These are phyloP conservation scores for Leucaena leucocephala DNA, from an alignment of 306 rosid genomes.

Conservation along the genomic window DNA sequence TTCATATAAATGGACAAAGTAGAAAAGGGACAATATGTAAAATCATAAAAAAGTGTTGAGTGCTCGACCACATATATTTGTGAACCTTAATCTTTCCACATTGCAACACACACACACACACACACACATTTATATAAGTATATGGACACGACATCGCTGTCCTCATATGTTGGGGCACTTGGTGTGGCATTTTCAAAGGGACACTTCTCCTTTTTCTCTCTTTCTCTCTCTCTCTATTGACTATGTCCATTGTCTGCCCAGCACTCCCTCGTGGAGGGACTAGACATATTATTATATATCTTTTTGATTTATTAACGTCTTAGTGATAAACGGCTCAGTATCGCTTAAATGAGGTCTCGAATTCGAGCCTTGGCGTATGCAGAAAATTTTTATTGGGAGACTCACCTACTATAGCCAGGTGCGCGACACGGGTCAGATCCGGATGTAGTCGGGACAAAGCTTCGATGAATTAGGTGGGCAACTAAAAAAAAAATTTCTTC, in stretches of 20 bases:
- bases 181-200: neutral
- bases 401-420: too few relatives aligned
- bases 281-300: neutral
- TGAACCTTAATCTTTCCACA: conserved; percentile 5
- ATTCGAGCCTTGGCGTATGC: too few relatives aligned
- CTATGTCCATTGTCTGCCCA: neutral
- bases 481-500: too few relatives aligned
- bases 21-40: neutral
- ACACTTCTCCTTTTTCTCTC: neutral
- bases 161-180: neutral
- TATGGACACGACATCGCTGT: neutral
- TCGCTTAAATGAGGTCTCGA: too few relatives aligned
- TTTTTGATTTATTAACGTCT: too few relatives aligned
- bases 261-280: neutral
- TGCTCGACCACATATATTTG: neutral
- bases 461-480: too few relatives aligned
- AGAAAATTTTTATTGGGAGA: too few relatives aligned
- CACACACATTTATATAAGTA: too few relatives aligned
- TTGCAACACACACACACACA: neutral
- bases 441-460: too few relatives aligned
- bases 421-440: too few relatives aligned
- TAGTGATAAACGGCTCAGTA: too few relatives aligned
- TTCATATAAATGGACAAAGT: neutral
- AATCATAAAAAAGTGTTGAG: neutral
- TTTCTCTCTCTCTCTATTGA: neutral